Percentiles rank a stretch among this genome's conserved stretches.
Conservation (phyloP, 768 basidiomycete species). For the Leccinum disarticulatum region DNA sequence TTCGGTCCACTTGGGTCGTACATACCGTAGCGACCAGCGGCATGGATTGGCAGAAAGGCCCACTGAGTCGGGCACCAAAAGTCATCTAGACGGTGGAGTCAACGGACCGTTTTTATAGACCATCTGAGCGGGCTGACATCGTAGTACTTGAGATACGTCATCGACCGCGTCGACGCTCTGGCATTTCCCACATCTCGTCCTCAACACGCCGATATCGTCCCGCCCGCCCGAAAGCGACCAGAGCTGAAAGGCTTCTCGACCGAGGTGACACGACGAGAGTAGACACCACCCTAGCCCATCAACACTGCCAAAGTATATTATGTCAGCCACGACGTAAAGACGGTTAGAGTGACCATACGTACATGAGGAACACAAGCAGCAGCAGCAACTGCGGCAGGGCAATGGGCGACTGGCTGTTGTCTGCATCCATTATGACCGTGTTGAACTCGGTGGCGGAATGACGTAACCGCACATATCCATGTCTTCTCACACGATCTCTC, state of each 20-base stretch:
- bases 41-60: too few species aligned
- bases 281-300: slow-evolving; percentile 62
- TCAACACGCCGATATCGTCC: slow-evolving; percentile 40
- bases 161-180: slow-evolving; percentile 36
- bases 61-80: too few species aligned
- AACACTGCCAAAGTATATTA: slow-evolving; percentile 32
- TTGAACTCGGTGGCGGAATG: not conserved
- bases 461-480: not conserved
- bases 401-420: not conserved
- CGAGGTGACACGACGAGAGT: slow-evolving; percentile 67
- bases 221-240: not conserved
- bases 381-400: slow-evolving; percentile 43
- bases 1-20: too few species aligned
- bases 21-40: too few species aligned
- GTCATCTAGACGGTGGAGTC: too few species aligned
- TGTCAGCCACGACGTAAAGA: not conserved
- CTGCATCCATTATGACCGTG: not conserved
- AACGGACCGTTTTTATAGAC: slow-evolving; percentile 20
- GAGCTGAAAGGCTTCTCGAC: slow-evolving; percentile 38
- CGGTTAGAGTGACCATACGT: slow-evolving; percentile 2
- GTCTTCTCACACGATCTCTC: not conserved
- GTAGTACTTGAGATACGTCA: slow-evolving; percentile 14
- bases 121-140: slow-evolving; percentile 5
- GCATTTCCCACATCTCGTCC: slow-evolving; percentile 63
- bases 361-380: slow-evolving; percentile 52